A percentile compares a stretch with the other conserved stretches of the same genome.
phyloP scores from a whole-genome alignment of 78 protist species.

The slime mould (Dictyostelium discoideum) region DNA sequence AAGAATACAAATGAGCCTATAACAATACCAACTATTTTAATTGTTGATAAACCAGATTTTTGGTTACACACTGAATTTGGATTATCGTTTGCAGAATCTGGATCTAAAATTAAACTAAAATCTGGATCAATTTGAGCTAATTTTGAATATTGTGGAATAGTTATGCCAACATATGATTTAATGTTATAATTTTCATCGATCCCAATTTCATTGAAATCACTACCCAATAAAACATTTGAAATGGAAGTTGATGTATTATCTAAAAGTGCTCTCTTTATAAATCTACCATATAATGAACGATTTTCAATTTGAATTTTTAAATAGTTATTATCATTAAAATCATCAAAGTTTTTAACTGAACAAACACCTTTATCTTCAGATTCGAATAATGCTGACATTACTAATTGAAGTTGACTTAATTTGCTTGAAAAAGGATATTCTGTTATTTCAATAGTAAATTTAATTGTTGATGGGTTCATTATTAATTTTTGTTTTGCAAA shows the following conservation, averaged over 20 bases:
- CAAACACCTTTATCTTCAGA: background rate
- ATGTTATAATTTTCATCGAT: background rate
- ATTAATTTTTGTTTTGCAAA: background rate
- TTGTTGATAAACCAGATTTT: too few species aligned
- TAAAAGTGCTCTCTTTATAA: background rate
- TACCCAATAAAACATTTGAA: background rate
- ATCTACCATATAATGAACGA: constrained; percentile 4
- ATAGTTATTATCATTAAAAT: background rate
- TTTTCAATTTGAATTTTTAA: background rate
- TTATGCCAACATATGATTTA: too few species aligned
- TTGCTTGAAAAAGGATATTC: background rate
- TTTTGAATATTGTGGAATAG: too few species aligned
- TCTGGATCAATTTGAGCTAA: too few species aligned
- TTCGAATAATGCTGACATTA: background rate
- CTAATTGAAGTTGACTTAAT: background rate
- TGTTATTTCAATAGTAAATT: background rate
- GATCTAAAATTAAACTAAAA: too few species aligned
- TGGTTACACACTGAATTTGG: too few species aligned
- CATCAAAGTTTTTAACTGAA: background rate
- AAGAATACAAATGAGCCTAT: too few species aligned
- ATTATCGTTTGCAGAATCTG: too few species aligned
- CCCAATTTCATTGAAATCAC: background rate
- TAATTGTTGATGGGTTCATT: background rate
- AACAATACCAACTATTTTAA: too few species aligned
- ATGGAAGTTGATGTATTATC: background rate